Conservation (phyloP, 495 filamentous ascomycete species). For the Glarea lozoyensis region DNA sequence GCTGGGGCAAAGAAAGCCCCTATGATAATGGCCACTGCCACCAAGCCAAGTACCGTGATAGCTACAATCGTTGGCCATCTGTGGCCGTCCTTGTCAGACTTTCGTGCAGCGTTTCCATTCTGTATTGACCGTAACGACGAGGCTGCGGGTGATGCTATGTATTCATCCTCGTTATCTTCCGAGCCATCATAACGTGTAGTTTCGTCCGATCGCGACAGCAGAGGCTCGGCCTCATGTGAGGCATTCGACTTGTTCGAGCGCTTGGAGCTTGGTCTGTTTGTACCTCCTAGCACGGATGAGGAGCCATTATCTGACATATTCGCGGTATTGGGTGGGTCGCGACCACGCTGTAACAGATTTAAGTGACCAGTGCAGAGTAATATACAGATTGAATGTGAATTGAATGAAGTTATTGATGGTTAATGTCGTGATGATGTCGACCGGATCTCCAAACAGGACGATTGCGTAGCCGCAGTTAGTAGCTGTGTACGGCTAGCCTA, state of each 20-base stretch:
- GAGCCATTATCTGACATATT: slow-evolving; percentile 38
- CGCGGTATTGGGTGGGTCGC: slow-evolving; percentile 1
- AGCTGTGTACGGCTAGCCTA: too few relatives aligned
- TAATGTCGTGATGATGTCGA: too few relatives aligned
- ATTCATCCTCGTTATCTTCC: slow-evolving; percentile 23
- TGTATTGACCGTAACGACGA: slow-evolving; percentile 16
- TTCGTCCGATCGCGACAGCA: slow-evolving; percentile 30
- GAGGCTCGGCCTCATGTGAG: slow-evolving; percentile 42
- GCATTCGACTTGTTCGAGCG: slow-evolving; percentile 24
- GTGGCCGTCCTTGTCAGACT: slow-evolving; percentile 10
- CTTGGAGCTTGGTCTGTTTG: slow-evolving; percentile 24
- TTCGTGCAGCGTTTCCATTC: slow-evolving; percentile 6
- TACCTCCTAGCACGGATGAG: slow-evolving; percentile 29
- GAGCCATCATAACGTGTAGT: slow-evolving; percentile 39
- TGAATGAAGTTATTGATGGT: neutral
- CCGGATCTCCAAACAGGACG: neutral
- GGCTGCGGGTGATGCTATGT: slow-evolving; percentile 16
- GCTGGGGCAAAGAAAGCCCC: slow-evolving; percentile 72
- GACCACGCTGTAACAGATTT: neutral
- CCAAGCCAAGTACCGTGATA: slow-evolving; percentile 29
- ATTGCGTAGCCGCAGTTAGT: neutral
- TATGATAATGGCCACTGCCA: slow-evolving; percentile 39
- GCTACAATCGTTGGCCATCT: slow-evolving; percentile 32
- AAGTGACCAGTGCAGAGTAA: neutral
- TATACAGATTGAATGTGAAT: neutral